These are phyloP conservation scores for Sanguinoderma infundibulare DNA, from an alignment of 1,284 basidiomycete genomes.

Conservation along the genomic window DNA sequence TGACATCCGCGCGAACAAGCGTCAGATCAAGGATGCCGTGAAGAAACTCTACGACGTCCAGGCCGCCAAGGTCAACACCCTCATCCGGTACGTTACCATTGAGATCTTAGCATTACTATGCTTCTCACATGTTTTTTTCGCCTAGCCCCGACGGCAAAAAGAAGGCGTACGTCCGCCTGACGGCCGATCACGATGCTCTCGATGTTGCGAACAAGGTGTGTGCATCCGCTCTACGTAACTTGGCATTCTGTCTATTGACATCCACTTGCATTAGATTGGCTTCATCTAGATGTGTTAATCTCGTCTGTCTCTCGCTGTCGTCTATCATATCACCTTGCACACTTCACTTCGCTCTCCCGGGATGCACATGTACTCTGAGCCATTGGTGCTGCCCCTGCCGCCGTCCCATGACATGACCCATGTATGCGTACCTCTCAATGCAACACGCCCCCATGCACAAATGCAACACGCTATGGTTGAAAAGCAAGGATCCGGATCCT, in stretches of 20 bases:
- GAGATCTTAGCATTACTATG: not conserved
- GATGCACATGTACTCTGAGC: slow-evolving; percentile 27
- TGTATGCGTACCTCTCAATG: slow-evolving; percentile 26
- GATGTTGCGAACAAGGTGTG: slow-evolving; percentile 99
- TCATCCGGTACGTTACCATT: slow-evolving; percentile 82
- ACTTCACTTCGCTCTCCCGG: slow-evolving; percentile 20
- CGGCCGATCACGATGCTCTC: slow-evolving; percentile 94
- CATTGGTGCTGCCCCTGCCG: slow-evolving; percentile 22
- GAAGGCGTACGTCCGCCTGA: slow-evolving; percentile 98
- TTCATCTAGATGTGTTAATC: slow-evolving; percentile 62
- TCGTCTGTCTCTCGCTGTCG: slow-evolving; percentile 17
- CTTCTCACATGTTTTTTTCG: not conserved
- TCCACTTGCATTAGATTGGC: slow-evolving; percentile 60
- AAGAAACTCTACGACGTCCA: slow-evolving; percentile 99
- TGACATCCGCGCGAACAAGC: slow-evolving; percentile 95
- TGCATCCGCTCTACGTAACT: slow-evolving; percentile 8
- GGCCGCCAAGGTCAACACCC: slow-evolving; percentile 95
- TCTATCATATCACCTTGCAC: slow-evolving; percentile 18
- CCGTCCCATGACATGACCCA: slow-evolving; percentile 24
- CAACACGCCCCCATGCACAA: slow-evolving; percentile 21
- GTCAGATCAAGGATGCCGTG: slow-evolving; percentile 98
- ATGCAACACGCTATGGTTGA: not conserved
- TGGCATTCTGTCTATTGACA: not conserved
- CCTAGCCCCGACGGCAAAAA: slow-evolving; percentile 96
- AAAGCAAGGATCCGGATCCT: not conserved